Base-by-base conservation (phyloP, 805 yeast species). In the Metschnikowia kofuensis region DNA sequence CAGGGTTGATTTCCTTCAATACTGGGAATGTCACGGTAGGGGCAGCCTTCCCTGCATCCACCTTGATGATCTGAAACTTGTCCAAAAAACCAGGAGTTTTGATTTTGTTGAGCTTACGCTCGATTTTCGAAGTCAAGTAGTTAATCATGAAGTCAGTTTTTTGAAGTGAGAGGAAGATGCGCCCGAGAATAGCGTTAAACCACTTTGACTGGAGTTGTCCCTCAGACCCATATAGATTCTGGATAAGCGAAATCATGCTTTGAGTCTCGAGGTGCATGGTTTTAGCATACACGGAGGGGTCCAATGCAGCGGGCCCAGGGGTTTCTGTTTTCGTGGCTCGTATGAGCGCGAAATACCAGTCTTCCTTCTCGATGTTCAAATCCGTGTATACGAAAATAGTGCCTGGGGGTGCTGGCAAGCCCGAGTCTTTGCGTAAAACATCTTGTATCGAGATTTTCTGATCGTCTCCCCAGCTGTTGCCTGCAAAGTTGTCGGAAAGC, bases 21-120 rank as follows among this genome's bases (percentile, higher is more conserved):
- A 76, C 76, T 0, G 96, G 96, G 57, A 79, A 79, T 0, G 95
- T 83, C 36, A 94, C 67, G 47, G 82, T 75, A 0, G 99, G 99
- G 0, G 92, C 88, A 5, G 90, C 75, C 47, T 76, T 75, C 1
- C 99, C 99, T 4, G 88, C 84, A 52, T 80, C 77, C 13, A 94
- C 78, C 45, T 83, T 76, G 44, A 79, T 82, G 42, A 94, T 85
- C 49, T 79, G 81, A 51, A 94, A 82, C 57, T 88, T 92, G 57
- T 89, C 96, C 40, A 94, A 67, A 59, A 90, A 91, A 0, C 90
- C 94, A 1, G 98, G 97, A 37, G 82, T 83, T 59, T 89, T 87
- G 47, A 90, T 83, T 60, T 90, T 84, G 40, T 83, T 79, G 39
- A 94, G 69, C 65, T 90, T 90, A 57, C 82, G 82, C 51, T 82